Base-by-base conservation (phyloP, 1,284 basidiomycete genomes). In the Abortiporus biennis region DNA sequence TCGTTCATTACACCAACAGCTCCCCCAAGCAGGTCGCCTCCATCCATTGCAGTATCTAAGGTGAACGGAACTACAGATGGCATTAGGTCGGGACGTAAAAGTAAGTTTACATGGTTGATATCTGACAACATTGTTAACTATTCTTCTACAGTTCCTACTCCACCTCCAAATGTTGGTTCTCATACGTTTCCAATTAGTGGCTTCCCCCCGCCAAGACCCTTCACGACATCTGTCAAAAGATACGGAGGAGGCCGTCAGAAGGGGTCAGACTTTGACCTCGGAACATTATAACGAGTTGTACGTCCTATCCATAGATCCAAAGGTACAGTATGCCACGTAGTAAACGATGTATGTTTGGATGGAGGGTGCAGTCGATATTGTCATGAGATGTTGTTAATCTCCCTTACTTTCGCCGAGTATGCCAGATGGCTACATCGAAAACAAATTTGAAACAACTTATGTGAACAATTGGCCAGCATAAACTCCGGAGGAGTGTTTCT, bases 181-280 rank as follows among this genome's bases (percentile, higher is more conserved):
- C 81, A 87, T 54, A 78, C 69, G 16, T 90, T 88, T 55, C 83
- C 84, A 11, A 72, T 78, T 13, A 64, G 67, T 16, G 83, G 80
- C 38, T 88, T 90, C 58, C 87, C 86, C 11, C 77, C 79, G 12
- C 86, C 86, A n/a, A 75, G 85, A 34, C 66, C 68, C 22, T 89
- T 87, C 58, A 58, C 58, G 27, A 55, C 60, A 13, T 64, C 56
- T 24, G 49, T 58, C 20, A 81, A 69, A 53, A 67, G 66, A 32
- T 90, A 90, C 56, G 61, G 60, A 12, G 80, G 78, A 57, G 84
- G 84, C 22, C 74, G 76, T 40, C 63, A 69, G 51, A 71, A 68
- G 47, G 86, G 87, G 17, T 78, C 79, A 52, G 69, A 75, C 45
- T 89, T 88, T 64, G 75, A 87, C 61, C 54, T 85, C n/a, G 27